Conservation (phyloP, 2,329 filamentous ascomycete genomes). For the Fusarium dlaminii region DNA sequence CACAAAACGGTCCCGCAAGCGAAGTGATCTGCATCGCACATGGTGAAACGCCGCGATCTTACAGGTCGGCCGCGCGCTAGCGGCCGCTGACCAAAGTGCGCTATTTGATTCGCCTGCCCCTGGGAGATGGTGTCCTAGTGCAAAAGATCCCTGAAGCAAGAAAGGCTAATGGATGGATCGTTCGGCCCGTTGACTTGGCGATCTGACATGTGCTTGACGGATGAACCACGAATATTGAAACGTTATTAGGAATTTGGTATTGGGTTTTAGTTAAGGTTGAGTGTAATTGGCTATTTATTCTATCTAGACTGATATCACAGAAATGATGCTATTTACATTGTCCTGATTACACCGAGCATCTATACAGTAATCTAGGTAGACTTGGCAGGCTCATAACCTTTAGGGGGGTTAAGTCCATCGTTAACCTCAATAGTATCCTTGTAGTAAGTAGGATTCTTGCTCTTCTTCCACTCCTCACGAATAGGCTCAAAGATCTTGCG, state of each 20-base stretch:
- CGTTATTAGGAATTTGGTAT: fast-evolving
- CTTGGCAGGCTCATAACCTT: slow-evolving; percentile 47
- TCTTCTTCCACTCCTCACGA: slow-evolving; percentile 51
- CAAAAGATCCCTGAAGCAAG: not conserved
- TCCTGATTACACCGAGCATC: not conserved
- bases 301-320: not conserved
- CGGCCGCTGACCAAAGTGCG: not conserved
- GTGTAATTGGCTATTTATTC: not conserved
- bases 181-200: not conserved
- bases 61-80: slow-evolving; percentile 5
- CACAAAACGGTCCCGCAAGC: not conserved
- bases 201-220: not conserved
- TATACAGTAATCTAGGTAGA: slow-evolving; percentile 9
- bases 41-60: slow-evolving; percentile 12
- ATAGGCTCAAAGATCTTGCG: slow-evolving; percentile 52
- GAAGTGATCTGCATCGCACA: slow-evolving; percentile 24
- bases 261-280: fast-evolving
- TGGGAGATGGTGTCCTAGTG: not conserved
- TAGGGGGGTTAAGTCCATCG: slow-evolving; percentile 56
- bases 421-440: slow-evolving; percentile 50
- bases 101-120: slow-evolving; percentile 3
- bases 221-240: not conserved
- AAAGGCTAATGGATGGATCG: not conserved
- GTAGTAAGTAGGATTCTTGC: slow-evolving; percentile 54
- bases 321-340: not conserved